Evolutionary conservation across 1,284 basidiomycete genomes (phyloP), one percentile per base, ranked within the genome.

Genomic region (Papiliotrema fonsecae): DNA sequence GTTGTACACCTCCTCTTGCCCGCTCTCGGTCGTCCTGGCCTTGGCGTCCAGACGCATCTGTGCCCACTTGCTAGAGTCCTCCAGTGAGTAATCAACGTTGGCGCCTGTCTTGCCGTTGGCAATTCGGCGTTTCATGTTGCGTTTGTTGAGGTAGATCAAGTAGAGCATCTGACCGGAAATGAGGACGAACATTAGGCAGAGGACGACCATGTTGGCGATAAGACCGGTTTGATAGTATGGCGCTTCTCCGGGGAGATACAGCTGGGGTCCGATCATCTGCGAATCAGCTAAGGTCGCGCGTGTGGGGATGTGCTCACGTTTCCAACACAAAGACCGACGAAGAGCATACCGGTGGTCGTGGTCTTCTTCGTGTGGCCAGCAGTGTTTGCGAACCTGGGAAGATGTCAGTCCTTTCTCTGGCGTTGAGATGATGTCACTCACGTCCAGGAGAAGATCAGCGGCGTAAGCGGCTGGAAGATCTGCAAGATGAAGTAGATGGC

Each of bases 61-160:
- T 9, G 62, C 59, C 54, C 77, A 75, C 13, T 56, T 45, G 18
- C 34, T 45, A 2, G 56, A 58, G 22, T 47, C 42, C 36, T 54
- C 58, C 13, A 79, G 69, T 7, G 77, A 78, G n/a, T 67, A 69
- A 53, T 79, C 78, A 37, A 77, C 45, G 21, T 54, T 40, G 42
- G 60, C 56, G 1, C 64, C 74, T 2, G 67, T 56, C 54, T 77
- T 78, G 11, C 78, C 78, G 7, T 67, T 56, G 1, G 67, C 65
- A 6, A 61, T 57, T 13, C 77, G 72, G 2, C 60, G 62, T 3
- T 53, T 52, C 6, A 69, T 70, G 50, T 79, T 77, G 34, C 65
- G 64, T 25, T 62, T 70, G 59, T 80, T 80, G 4, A 74, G 67
- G 52, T 64, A 70, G 0, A 63, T 47, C 11, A 80, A 69, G 57